These are phyloP conservation scores for Pleurotus djamor DNA, from an alignment of 768 basidiomycete genomes.

Conservation along the genomic window DNA sequence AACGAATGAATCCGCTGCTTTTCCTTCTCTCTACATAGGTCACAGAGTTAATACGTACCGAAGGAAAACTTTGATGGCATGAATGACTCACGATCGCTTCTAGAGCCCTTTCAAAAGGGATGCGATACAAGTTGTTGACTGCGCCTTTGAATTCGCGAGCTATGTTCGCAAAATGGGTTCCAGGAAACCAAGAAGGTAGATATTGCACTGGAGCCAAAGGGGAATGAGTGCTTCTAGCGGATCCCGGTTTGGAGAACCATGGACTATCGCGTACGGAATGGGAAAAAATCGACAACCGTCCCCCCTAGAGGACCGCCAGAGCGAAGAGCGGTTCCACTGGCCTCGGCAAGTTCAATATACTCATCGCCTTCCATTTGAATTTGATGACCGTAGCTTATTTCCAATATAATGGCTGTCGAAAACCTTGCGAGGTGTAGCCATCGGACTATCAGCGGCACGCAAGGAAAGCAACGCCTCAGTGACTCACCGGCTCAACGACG, in stretches of 20 bases:
- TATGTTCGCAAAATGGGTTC: neutral
- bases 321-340: neutral
- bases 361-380: conserved; percentile 13
- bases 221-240: neutral
- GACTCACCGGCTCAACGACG: neutral
- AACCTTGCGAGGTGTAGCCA: conserved; percentile 11
- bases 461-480: too few relatives aligned
- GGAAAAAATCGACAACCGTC: conserved; percentile 15
- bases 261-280: conserved; percentile 5
- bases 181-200: conserved; percentile 3
- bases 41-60: too few relatives aligned
- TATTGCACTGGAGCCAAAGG: neutral
- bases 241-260: neutral
- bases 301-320: conserved; percentile 11
- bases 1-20: neutral
- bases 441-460: neutral
- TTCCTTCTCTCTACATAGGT: neutral
- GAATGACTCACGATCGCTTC: neutral
- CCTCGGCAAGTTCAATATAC: conserved; percentile 10
- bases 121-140: neutral
- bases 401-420: conserved; percentile 8
- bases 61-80: neutral
- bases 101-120: neutral
- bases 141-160: conserved; percentile 3
- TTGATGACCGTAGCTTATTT: conserved; percentile 15